These are phyloP conservation scores for Elongisporangium prolatum DNA, from an alignment of 352 stramenopile genomes.

Conservation along the genomic window DNA sequence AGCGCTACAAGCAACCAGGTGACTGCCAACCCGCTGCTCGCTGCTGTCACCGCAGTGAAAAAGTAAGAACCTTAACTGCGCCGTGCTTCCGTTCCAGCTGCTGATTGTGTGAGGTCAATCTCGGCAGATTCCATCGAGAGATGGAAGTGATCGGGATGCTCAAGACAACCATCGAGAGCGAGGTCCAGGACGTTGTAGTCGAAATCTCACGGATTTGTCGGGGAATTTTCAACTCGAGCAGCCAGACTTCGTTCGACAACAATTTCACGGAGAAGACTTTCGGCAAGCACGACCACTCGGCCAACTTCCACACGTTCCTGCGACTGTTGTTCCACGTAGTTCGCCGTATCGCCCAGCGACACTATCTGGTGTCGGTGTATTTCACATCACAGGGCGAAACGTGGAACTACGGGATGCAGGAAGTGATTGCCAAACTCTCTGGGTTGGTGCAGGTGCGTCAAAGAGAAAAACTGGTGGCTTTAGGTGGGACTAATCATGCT, in stretches of 20 bases:
- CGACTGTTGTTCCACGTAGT: conserved; percentile 64
- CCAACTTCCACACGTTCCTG: conserved; percentile 66
- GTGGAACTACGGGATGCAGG: conserved; percentile 65
- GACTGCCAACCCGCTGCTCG: conserved; percentile 38
- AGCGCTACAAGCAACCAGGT: conserved; percentile 4
- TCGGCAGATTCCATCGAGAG: conserved; percentile 57
- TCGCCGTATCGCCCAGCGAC: conserved; percentile 56
- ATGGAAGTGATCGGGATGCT: conserved; percentile 72
- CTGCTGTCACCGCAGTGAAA: conserved; percentile 57
- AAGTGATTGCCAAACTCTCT: conserved; percentile 63
- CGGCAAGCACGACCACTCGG: conserved; percentile 55
- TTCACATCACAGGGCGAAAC: conserved; percentile 58
- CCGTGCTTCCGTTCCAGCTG: background rate
- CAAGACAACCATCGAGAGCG: conserved; percentile 61
- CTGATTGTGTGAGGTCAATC: conserved; percentile 3
- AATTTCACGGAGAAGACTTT: conserved; percentile 73
- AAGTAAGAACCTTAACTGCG: conserved; percentile 27
- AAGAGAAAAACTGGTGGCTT: background rate
- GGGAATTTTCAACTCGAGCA: conserved; percentile 68
- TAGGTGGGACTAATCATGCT: background rate
- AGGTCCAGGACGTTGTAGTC: conserved; percentile 53
- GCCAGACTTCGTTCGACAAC: conserved; percentile 74
- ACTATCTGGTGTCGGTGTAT: conserved; percentile 55
- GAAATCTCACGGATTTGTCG: conserved; percentile 68
- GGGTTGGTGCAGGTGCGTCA: conserved; percentile 48